These are phyloP conservation scores for Colletotrichum incanum DNA, from an alignment of 2,329 filamentous ascomycete species.

Conservation along the genomic window DNA sequence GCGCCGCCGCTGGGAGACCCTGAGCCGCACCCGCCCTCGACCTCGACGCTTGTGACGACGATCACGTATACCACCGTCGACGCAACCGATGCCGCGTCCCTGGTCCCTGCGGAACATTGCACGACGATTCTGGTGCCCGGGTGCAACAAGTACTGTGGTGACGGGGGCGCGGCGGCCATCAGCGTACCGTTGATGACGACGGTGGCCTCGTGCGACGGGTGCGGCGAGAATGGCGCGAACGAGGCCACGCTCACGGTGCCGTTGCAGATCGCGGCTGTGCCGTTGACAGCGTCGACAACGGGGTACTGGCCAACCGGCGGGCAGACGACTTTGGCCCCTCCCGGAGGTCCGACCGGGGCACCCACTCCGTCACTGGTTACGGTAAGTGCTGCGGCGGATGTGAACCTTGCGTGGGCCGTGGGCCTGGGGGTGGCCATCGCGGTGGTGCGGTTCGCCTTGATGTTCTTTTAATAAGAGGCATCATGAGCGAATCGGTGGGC, in stretches of 20 bases:
- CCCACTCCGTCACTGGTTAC: slow-evolving; percentile 25
- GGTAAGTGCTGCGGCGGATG: slow-evolving; percentile 26
- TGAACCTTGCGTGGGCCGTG: slow-evolving; percentile 16
- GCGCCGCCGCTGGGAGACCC: slow-evolving; percentile 52
- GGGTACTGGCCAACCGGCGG: slow-evolving; percentile 23
- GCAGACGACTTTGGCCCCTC: background rate
- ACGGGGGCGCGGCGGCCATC: slow-evolving; percentile 28
- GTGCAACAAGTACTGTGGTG: slow-evolving; percentile 45
- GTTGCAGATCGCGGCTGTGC: slow-evolving; percentile 35
- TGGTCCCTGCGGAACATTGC: slow-evolving; percentile 53
- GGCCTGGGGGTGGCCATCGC: slow-evolving; percentile 29
- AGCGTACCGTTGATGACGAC: slow-evolving; percentile 49
- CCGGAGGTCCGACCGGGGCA: slow-evolving; percentile 19
- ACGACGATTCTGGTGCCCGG: slow-evolving; percentile 50
- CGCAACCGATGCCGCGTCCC: slow-evolving; percentile 51
- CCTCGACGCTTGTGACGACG: slow-evolving; percentile 42
- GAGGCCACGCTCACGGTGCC: slow-evolving; percentile 55
- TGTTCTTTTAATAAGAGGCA: slow-evolving; percentile 23
- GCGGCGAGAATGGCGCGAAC: slow-evolving; percentile 51
- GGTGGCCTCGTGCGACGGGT: slow-evolving; percentile 50
- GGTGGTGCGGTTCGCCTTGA: slow-evolving; percentile 25
- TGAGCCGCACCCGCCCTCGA: slow-evolving; percentile 49
- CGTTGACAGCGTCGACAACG: slow-evolving; percentile 34
- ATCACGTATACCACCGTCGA: slow-evolving; percentile 54
- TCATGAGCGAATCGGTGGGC: slow-evolving; percentile 12